Evolutionary conservation across 129 eudicot species (phyloP).

Genomic region (Arctium minus): DNA sequence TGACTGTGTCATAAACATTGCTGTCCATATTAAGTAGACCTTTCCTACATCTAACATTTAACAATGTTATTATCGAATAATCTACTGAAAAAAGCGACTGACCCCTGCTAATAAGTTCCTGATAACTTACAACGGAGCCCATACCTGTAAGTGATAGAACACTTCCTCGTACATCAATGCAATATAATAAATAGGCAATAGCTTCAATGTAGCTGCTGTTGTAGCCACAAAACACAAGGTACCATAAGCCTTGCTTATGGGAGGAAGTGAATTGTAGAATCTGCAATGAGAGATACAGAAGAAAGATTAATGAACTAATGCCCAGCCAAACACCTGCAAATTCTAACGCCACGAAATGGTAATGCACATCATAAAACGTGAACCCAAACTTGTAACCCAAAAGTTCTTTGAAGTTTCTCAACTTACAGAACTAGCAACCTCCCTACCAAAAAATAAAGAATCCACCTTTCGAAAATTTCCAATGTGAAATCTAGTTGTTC

Average conservation of each 20-base stretch:
- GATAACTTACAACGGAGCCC: not conserved
- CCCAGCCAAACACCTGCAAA: not conserved
- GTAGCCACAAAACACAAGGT: slow-evolving; percentile 62
- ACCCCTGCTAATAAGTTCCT: not conserved
- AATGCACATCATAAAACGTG: not conserved
- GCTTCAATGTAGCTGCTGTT: slow-evolving; percentile 48
- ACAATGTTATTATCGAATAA: not conserved
- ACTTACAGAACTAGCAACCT: not conserved
- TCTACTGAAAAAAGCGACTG: not conserved
- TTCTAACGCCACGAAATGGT: not conserved
- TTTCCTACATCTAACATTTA: not conserved
- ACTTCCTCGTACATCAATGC: slow-evolving; percentile 47
- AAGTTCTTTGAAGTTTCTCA: not conserved
- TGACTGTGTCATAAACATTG: not conserved
- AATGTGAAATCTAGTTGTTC: not conserved
- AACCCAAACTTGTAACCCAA: not conserved
- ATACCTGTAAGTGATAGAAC: slow-evolving; percentile 58
- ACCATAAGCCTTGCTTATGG: slow-evolving; percentile 78
- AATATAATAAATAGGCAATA: slow-evolving; percentile 31
- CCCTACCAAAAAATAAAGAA: not conserved
- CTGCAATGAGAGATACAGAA: slow-evolving; percentile 33
- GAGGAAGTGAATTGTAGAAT: slow-evolving; percentile 70
- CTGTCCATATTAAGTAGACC: not conserved
- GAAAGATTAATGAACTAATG: not conserved
- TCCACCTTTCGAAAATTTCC: not conserved